phyloP scores from a whole-genome alignment of 495 filamentous ascomycete genomes.

The Pyronema omphalodes region DNA sequence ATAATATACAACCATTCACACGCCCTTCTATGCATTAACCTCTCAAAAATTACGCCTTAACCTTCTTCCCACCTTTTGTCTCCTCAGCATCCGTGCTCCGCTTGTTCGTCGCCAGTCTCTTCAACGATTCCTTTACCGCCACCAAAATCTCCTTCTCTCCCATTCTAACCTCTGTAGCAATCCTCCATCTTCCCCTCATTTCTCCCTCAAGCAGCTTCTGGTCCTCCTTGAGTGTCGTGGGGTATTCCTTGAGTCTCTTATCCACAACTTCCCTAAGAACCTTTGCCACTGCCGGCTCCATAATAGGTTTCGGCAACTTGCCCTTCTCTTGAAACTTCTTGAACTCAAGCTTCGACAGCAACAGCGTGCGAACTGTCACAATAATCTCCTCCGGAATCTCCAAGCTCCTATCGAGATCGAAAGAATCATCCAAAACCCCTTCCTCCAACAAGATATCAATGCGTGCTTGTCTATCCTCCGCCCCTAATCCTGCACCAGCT shows the following conservation, averaged over 20 bases:
- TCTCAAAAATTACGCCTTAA: slow-evolving; percentile 6
- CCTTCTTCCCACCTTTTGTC: slow-evolving; percentile 11
- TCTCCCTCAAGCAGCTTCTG: slow-evolving; percentile 30
- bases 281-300: slow-evolving; percentile 28
- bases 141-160: slow-evolving; percentile 63
- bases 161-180: slow-evolving; percentile 58
- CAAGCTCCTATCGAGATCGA: slow-evolving; percentile 10
- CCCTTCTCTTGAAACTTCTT: slow-evolving; percentile 21
- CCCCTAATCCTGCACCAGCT: slow-evolving; percentile 27
- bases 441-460: slow-evolving; percentile 19
- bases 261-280: slow-evolving; percentile 25
- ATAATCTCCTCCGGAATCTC: slow-evolving; percentile 22
- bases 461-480: slow-evolving; percentile 31
- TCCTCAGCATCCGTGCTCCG: slow-evolving; percentile 1
- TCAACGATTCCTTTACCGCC: slow-evolving; percentile 7
- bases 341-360: slow-evolving; percentile 27
- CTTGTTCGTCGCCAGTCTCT: slow-evolving; percentile 26
- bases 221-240: slow-evolving; percentile 46
- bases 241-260: slow-evolving; percentile 34
- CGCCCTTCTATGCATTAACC: background rate
- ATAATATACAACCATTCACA: too few species aligned
- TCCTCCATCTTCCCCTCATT: slow-evolving; percentile 31
- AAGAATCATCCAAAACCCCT: slow-evolving; percentile 16
- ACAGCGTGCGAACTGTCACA: slow-evolving; percentile 24
- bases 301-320: slow-evolving; percentile 26